Base-by-base conservation (phyloP, 1,284 basidiomycete species). In the Pseudozyma hubeiensis region DNA sequence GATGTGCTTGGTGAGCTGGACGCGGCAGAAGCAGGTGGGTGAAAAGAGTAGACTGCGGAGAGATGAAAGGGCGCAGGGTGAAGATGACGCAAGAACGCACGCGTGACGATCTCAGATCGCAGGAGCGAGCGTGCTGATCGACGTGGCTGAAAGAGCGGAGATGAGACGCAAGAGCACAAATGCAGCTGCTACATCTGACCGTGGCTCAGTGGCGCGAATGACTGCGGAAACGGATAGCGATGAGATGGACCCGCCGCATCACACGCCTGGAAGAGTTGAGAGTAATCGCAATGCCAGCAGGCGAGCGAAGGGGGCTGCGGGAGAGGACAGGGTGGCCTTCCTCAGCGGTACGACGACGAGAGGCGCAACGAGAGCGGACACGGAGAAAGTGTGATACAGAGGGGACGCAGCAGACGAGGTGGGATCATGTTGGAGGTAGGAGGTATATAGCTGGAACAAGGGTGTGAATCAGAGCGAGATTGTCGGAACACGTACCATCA, bases 401-500 rank as follows among this genome's bases (percentile, higher is more conserved):
- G 29, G 53, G n/a, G 9, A 39, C n/a, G 52, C 37, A 34, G 52
- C 30, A 31, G 30, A 35, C 31, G 24, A 53, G 34, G 16, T 16
- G 13, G 11, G 9, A 7, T 64, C 51, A 59, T 41, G 45, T 37
- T 35, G 65, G 43, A 40, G 44, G 48, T 41, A 50, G 43, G 34
- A 35, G 39, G 24, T 49, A 34, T 16, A 54, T 7, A 50, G 65
- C 39, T 43, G 55, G 24, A 17, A 34, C 30, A 24, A 49, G 33
- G 52, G 51, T 37, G 54, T 16, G 30, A 24, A 16, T 37, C 35
- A 60, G 56, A 13, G 49, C 30, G 67, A 65, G 16, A 33, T 40
- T 61, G 64, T 65, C 61, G 73, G 46, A 65, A 54, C 52, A 79
- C 78, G 75, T 75, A 79, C 78, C 78, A 56, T 79, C 78, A 62